Conservation (phyloP, 352 stramenopile species). For the Blastocystis sp. region DNA sequence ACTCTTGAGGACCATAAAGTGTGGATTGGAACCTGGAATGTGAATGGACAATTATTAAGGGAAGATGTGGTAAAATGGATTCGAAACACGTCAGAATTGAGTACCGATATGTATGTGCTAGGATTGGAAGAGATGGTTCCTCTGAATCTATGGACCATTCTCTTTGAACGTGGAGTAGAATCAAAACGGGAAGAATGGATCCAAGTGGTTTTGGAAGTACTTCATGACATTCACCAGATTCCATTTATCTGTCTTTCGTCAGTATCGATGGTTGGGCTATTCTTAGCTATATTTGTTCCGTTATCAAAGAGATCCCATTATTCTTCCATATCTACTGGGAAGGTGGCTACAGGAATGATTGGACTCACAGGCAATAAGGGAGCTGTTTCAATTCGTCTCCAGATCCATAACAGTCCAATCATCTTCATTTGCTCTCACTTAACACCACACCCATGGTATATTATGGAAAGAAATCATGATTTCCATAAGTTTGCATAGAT, state of each 20-base stretch:
- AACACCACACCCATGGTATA: background rate
- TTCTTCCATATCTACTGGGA: background rate
- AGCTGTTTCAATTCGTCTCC: background rate
- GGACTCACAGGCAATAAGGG: slow-evolving; percentile 50
- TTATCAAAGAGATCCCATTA: background rate
- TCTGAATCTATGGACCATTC: background rate
- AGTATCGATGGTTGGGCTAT: background rate
- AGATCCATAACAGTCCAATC: background rate
- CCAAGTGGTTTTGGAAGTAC: background rate
- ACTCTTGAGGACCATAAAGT: background rate
- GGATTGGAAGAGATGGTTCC: slow-evolving; percentile 56
- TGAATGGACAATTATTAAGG: background rate
- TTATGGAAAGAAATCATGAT: background rate
- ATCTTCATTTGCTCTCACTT: slow-evolving; percentile 38
- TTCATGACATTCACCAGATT: background rate
- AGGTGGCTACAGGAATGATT: background rate
- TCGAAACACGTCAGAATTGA: background rate
- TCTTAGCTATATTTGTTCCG: slow-evolving; percentile 13
- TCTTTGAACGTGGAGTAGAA: background rate
- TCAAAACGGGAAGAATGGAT: background rate
- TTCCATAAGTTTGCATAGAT: slow-evolving; percentile 14
- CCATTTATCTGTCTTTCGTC: slow-evolving; percentile 7
- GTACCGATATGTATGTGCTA: background rate
- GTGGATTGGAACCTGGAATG: slow-evolving; percentile 58
- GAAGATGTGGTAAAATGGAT: background rate